Evolutionary conservation across 495 filamentous ascomycete genomes (phyloP), one percentile per base, ranked within the genome.

Genomic region (Aspergillus indologenus): DNA sequence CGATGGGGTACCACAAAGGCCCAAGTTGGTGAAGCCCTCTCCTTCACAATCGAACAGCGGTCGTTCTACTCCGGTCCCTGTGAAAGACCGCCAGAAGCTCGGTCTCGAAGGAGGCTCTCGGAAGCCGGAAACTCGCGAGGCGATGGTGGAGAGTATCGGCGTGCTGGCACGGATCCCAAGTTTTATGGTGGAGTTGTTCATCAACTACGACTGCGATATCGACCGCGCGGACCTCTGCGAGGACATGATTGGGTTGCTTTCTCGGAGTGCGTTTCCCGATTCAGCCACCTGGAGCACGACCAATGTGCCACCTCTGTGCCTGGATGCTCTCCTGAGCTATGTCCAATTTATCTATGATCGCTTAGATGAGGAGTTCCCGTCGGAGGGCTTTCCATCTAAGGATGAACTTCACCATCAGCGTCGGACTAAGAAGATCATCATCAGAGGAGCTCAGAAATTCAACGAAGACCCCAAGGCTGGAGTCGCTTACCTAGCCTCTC

Each of bases 281-380:
- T 96, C 94, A 3, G 95, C 92, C 12, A 98, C 93, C 21, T 99
- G 94, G 94, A 99, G 94, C 71, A 99, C 94, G 0, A 97, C 94
- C 23, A 99, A 95, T 68, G 94, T 99, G 12, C 94, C 94, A 18
- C 94, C 95, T 3, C 72, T 99, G 19, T 99, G 95, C 66, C 77
- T 99, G 9, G 94, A 99, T 66, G 88, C 94, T 48, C 81, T 98
- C 1, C 80, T 99, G 15, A 86, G 91, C 17, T 98, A 91, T 62
- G 82, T 99, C 45, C 92, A 95, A 65, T 96, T 88, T 54, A 86
- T 99, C 56, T 87, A 91, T 12, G 93, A 96, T 62, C 81, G 94
- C 56, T 73, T 98, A 14, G 85, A 96, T 60, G 82, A 92, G 56
- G 77, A 83, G 26, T 86, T 87, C 1, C 63, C 75, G 14, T 75